Evolutionary conservation across 352 stramenopile genomes (phyloP).

Genomic region (Albugo candida): DNA sequence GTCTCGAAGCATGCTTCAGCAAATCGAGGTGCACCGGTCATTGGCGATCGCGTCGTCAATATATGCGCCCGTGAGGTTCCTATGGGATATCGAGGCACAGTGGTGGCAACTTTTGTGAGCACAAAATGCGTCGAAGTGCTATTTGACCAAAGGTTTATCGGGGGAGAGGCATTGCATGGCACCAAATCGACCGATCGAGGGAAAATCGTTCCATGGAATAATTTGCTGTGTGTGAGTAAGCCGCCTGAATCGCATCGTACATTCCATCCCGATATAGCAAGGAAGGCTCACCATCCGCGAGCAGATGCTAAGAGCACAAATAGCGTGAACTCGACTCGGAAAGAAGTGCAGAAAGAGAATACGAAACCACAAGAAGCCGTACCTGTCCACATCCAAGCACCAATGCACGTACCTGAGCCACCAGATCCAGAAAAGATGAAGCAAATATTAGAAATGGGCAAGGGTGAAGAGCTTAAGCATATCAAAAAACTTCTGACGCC

Average conservation of each 20-base stretch:
- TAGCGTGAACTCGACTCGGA: no score
- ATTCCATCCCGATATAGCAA: background rate
- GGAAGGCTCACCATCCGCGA: no score
- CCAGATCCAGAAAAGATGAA: no score
- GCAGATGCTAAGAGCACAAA: no score
- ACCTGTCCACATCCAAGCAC: no score
- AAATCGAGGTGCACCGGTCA: slow-evolving; percentile 54
- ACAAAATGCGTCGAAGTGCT: slow-evolving; percentile 96
- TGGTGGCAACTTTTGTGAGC: slow-evolving; percentile 92
- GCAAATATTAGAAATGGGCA: no score
- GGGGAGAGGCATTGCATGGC: slow-evolving; percentile 89
- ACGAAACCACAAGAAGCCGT: no score
- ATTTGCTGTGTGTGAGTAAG: slow-evolving; percentile 46
- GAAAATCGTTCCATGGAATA: slow-evolving; percentile 90
- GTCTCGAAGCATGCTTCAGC: slow-evolving; percentile 31
- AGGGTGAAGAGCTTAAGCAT: no score
- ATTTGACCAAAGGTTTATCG: slow-evolving; percentile 93
- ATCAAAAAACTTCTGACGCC: no score
- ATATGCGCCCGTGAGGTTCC: slow-evolving; percentile 88
- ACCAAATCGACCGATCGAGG: slow-evolving; percentile 87
- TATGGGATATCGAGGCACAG: slow-evolving; percentile 93
- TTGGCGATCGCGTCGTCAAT: slow-evolving; percentile 97
- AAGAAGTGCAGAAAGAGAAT: no score
- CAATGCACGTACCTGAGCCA: no score
- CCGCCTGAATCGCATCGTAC: slow-evolving; percentile 12